These are phyloP conservation scores for Penicillium sp. DNA, from an alignment of 2,329 filamentous ascomycete genomes.

Conservation along the genomic window DNA sequence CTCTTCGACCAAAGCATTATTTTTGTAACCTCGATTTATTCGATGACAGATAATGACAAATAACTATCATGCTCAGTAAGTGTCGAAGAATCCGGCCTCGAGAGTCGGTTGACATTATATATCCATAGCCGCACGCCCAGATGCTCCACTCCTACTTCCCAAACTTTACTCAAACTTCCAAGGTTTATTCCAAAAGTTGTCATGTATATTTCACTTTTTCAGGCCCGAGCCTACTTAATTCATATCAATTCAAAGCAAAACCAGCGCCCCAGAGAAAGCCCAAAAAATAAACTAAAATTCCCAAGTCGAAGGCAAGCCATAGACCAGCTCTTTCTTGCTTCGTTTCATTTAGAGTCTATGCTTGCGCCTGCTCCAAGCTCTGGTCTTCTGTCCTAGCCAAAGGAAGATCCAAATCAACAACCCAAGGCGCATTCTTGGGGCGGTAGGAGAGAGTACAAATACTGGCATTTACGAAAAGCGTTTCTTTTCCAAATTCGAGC, in stretches of 20 bases:
- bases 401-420: constrained; percentile 56
- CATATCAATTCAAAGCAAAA: constrained; percentile 10
- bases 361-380: background rate
- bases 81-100: no score
- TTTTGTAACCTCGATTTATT: no score
- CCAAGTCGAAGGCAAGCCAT: background rate
- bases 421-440: constrained; percentile 55
- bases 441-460: constrained; percentile 54
- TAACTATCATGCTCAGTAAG: no score
- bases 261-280: background rate
- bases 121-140: no score
- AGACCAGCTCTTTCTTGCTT: background rate
- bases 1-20: no score
- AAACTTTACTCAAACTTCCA: no score
- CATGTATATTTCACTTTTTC: no score
- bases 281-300: background rate
- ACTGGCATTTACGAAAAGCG: constrained; percentile 59
- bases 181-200: no score
- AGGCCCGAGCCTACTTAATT: background rate
- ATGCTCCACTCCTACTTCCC: no score
- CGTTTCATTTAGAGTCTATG: background rate
- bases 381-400: background rate
- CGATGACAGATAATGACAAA: no score
- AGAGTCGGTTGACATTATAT: no score
- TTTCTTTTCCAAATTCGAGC: constrained; percentile 51